phyloP scores from a whole-genome alignment of 768 basidiomycete genomes.

The Russula ochroleuca region DNA sequence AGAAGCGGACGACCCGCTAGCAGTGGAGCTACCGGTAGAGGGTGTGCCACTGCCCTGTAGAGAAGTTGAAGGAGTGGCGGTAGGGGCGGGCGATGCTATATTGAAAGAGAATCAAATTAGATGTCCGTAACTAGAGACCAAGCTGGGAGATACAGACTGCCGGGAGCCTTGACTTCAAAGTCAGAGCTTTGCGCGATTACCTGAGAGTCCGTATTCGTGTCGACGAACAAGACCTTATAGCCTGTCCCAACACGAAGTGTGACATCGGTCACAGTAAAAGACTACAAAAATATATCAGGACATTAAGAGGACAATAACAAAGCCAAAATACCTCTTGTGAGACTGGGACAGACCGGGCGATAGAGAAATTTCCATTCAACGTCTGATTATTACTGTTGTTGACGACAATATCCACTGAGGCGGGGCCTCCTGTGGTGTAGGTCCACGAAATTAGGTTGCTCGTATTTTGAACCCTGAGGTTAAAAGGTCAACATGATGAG shows the following conservation, averaged over 20 bases:
- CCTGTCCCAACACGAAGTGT: constrained; percentile 32
- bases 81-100: constrained; percentile 20
- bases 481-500: neutral
- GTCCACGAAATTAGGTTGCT: constrained; percentile 38
- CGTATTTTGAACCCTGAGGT: constrained; percentile 36
- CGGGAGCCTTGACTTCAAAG: constrained; percentile 38
- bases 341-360: constrained; percentile 34
- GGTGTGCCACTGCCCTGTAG: neutral
- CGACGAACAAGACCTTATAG: constrained; percentile 39
- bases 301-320: constrained; percentile 12
- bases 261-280: constrained; percentile 36
- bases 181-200: constrained; percentile 34
- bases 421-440: constrained; percentile 34
- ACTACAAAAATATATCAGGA: constrained; percentile 26
- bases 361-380: constrained; percentile 39
- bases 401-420: constrained; percentile 35
- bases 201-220: constrained; percentile 34
- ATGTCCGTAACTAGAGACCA: neutral
- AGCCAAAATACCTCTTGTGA: constrained; percentile 29
- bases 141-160: constrained; percentile 35
- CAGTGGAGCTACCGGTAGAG: constrained; percentile 4
- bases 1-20: constrained; percentile 8
- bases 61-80: constrained; percentile 3
- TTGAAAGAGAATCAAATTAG: neutral
- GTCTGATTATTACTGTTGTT: constrained; percentile 33